Conservation (phyloP, 176 grass and related monocot genomes). For the Pontederia paniculata region DNA sequence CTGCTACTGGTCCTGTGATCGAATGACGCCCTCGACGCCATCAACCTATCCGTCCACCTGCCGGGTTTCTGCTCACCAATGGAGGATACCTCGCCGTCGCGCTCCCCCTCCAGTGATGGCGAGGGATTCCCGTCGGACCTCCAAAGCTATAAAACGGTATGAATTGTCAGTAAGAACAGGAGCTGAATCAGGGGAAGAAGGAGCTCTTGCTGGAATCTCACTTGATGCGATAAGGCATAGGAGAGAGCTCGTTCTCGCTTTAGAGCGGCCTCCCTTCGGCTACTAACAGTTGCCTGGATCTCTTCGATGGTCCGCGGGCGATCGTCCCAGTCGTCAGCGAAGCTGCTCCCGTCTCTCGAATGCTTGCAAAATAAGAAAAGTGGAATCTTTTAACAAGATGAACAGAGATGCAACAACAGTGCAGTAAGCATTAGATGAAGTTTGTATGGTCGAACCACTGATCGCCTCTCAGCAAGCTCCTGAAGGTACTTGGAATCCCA, state of each 20-base stretch:
- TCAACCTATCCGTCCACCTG: slow-evolving; percentile 72
- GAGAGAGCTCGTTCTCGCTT: slow-evolving; percentile 79
- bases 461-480: slow-evolving; percentile 57
- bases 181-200: not conserved
- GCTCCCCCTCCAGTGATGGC: slow-evolving; percentile 39
- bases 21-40: slow-evolving; percentile 73
- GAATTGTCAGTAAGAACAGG: not conserved
- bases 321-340: slow-evolving; percentile 78
- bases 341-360: slow-evolving; percentile 70
- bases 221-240: slow-evolving; percentile 85
- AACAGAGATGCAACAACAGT: not conserved
- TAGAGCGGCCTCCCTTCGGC: slow-evolving; percentile 63
- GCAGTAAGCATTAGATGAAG: not conserved
- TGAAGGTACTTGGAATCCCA: slow-evolving; percentile 70
- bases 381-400: not conserved
- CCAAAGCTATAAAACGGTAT: not conserved
- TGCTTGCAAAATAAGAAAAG: slow-evolving; percentile 28
- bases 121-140: slow-evolving; percentile 31
- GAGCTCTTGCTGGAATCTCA: slow-evolving; percentile 3
- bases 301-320: slow-evolving; percentile 71
- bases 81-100: slow-evolving; percentile 29
- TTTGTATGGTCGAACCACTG: slow-evolving; percentile 28
- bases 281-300: slow-evolving; percentile 77
- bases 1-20: slow-evolving; percentile 48
- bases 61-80: slow-evolving; percentile 19